Conservation (phyloP, 192 early-diverging fungal species). For the Linderina pennispora region DNA sequence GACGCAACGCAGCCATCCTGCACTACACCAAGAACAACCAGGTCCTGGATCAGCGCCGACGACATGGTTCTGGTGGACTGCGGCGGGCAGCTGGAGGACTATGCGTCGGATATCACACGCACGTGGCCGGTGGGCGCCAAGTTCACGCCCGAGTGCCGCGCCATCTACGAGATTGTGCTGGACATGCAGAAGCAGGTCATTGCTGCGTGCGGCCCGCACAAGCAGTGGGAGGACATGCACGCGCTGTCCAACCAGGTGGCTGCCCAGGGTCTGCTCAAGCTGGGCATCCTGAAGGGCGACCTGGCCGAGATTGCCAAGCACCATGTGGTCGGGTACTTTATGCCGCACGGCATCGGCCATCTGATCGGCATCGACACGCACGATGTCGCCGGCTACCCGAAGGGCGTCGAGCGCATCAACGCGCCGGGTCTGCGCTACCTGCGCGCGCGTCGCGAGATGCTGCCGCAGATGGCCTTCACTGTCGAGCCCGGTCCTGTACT, state of each 20-base stretch:
- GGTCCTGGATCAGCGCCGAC: conserved; percentile 32
- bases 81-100: conserved; percentile 70
- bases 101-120: conserved; percentile 88
- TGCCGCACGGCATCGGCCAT: conserved; percentile 91
- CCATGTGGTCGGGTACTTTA: conserved; percentile 73
- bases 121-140: conserved; percentile 75
- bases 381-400: conserved; percentile 72
- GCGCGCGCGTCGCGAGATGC: conserved; percentile 67
- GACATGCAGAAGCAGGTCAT: conserved; percentile 76
- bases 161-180: conserved; percentile 77
- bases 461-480: conserved; percentile 80
- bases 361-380: conserved; percentile 87
- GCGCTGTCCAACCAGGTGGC: conserved; percentile 64
- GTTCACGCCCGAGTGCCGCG: conserved; percentile 63
- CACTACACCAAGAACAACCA: conserved; percentile 80
- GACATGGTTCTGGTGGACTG: conserved; percentile 82
- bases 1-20: conserved; percentile 67
- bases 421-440: conserved; percentile 68
- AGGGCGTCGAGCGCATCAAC: conserved; percentile 61
- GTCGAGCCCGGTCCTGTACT: conserved; percentile 94
- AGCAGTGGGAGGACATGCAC: conserved; percentile 86
- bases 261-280: conserved; percentile 43
- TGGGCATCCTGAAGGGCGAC: conserved; percentile 68
- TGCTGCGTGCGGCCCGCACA: conserved; percentile 55
- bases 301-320: conserved; percentile 53